phyloP scores from a whole-genome alignment of 495 filamentous ascomycete genomes.

The Evernia prunastri region DNA sequence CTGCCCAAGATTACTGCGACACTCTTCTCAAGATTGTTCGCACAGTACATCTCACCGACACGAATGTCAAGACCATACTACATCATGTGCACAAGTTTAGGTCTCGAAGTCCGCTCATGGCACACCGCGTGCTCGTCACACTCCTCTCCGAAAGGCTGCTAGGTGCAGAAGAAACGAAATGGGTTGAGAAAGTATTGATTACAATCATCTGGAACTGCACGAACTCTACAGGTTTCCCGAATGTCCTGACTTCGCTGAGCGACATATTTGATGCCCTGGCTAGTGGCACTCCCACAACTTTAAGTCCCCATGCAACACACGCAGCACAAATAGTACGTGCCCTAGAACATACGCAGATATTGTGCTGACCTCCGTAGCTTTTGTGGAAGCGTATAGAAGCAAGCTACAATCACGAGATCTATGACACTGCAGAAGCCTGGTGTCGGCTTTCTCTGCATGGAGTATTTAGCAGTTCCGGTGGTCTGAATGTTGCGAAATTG shows the following conservation, averaged over 20 bases:
- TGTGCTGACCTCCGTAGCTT: constrained; percentile 43
- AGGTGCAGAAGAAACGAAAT: constrained; percentile 39
- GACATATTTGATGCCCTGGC: constrained; percentile 38
- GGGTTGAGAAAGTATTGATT: constrained; percentile 60
- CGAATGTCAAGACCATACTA: constrained; percentile 62
- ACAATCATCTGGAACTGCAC: constrained; percentile 55
- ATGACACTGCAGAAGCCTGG: constrained; percentile 58
- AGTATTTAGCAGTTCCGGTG: constrained; percentile 57
- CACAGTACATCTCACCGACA: constrained; percentile 49
- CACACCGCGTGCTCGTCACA: constrained; percentile 18
- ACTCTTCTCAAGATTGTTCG: constrained; percentile 51
- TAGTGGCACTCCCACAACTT: constrained; percentile 28
- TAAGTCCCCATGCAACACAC: constrained; percentile 55
- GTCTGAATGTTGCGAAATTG: constrained; percentile 59
- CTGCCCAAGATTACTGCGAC: constrained; percentile 44
- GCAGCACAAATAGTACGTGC: constrained; percentile 60
- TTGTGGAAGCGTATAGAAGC: constrained; percentile 70
- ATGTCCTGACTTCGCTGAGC: constrained; percentile 30
- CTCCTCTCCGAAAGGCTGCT: constrained; percentile 47
- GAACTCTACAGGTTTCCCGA: constrained; percentile 26
- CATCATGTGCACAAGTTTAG: constrained; percentile 64
- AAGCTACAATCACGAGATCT: constrained; percentile 45
- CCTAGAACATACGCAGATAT: neutral
- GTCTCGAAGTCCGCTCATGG: constrained; percentile 31
- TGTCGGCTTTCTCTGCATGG: constrained; percentile 61